Evolutionary conservation across 306 rosid species (phyloP).

Genomic region (Medicago truncatula): DNA sequence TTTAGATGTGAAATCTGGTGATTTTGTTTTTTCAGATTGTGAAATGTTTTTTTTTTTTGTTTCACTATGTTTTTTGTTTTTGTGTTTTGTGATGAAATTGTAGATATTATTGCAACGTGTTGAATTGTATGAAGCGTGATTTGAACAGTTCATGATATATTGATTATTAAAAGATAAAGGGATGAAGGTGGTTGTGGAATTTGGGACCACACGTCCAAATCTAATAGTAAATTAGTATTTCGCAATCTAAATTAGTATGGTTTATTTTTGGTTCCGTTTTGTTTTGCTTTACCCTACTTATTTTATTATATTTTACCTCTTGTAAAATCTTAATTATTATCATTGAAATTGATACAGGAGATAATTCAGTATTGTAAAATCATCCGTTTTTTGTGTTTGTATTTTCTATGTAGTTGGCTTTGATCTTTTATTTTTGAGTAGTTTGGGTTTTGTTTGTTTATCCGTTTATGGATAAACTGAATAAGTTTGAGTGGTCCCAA

Average conservation of each 20-base stretch:
- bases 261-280: neutral
- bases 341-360: neutral
- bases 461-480: neutral
- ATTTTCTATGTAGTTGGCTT: neutral
- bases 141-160: slow-evolving; percentile 31
- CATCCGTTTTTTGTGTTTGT: neutral
- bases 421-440: no score
- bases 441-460: neutral
- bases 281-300: neutral
- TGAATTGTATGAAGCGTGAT: slow-evolving; percentile 12
- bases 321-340: neutral
- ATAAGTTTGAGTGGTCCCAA: neutral
- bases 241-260: neutral
- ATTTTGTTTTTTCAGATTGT: neutral
- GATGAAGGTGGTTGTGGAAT: slow-evolving; percentile 40
- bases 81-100: neutral
- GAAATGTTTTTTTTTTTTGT: neutral
- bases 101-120: slow-evolving; percentile 18
- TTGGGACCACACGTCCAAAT: slow-evolving; percentile 46
- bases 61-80: neutral
- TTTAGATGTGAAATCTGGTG: slow-evolving; percentile 12
- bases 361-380: neutral
- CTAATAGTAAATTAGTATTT: slow-evolving; percentile 34
- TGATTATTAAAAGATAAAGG: slow-evolving; percentile 13
- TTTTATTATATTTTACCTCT: neutral